These are phyloP conservation scores for Microcyclosporella mali DNA, from an alignment of 2,329 filamentous ascomycete species.

Conservation along the genomic window DNA sequence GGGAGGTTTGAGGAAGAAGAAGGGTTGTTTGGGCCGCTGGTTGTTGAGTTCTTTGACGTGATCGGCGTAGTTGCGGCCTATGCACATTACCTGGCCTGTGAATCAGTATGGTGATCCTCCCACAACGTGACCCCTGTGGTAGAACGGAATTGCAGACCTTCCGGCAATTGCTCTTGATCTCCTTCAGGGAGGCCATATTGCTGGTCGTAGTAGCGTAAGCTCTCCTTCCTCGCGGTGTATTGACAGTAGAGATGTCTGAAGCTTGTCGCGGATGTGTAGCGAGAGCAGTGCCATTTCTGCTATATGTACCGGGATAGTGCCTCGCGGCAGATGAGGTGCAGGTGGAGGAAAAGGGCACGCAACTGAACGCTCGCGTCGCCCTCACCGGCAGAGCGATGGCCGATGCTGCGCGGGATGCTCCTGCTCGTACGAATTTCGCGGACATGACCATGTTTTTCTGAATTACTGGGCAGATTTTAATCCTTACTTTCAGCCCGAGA, in stretches of 20 bases:
- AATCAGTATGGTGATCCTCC: conserved; percentile 3
- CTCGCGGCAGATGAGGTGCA: conserved; percentile 7
- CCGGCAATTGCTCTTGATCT: conserved; percentile 41
- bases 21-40: conserved; percentile 82
- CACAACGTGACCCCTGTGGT: neutral
- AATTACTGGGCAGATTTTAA: neutral
- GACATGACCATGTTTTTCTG: conserved; percentile 5
- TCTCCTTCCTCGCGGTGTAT: neutral
- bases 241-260: neutral
- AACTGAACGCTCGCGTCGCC: conserved; percentile 2
- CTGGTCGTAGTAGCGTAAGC: conserved; percentile 13
- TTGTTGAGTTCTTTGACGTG: conserved; percentile 91
- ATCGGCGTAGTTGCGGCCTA: conserved; percentile 94
- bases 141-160: conserved; percentile 41
- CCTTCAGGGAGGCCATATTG: conserved; percentile 18
- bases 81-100: conserved; percentile 67
- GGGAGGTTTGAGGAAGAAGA: conserved; percentile 97
- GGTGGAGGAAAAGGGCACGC: too few relatives aligned
- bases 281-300: neutral
- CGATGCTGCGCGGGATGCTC: conserved; percentile 7
- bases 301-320: neutral
- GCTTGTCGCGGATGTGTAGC: neutral
- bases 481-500: too few relatives aligned
- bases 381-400: conserved; percentile 5
- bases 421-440: conserved; percentile 8